A percentile compares a stretch with the other conserved stretches of the same genome.
Evolutionary conservation across 148 eudicot genomes (phyloP).

Genomic region (Diospyros lotus): DNA sequence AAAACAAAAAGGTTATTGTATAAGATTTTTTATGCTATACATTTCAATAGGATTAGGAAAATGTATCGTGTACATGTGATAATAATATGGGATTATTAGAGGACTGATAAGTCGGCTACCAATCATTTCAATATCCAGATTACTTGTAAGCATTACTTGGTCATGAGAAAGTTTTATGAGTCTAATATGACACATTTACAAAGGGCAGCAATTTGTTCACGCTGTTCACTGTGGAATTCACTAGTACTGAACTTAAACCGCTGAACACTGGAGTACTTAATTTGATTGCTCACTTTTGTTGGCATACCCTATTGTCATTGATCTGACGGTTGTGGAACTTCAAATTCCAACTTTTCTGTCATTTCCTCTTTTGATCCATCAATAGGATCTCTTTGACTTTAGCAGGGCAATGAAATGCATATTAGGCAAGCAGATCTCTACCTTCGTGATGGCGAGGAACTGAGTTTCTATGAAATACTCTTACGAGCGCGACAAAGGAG

Average conservation of each 20-base stretch:
- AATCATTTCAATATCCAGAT: too few relatives aligned
- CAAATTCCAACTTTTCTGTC: not conserved
- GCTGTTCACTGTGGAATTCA: not conserved
- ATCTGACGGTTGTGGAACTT: not conserved
- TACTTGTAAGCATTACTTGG: too few relatives aligned
- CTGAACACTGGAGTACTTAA: not conserved
- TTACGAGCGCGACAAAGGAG: slow-evolving; percentile 53
- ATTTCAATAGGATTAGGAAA: too few relatives aligned
- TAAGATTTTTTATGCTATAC: too few relatives aligned
- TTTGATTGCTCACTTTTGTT: not conserved
- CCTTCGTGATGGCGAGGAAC: slow-evolving; percentile 40
- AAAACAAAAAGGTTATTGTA: too few relatives aligned
- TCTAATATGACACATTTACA: not conserved
- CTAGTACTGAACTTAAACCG: not conserved
- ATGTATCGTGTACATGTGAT: too few relatives aligned
- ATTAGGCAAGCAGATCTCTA: slow-evolving; percentile 52
- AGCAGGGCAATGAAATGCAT: slow-evolving; percentile 55
- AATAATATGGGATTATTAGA: too few relatives aligned
- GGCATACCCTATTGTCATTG: not conserved
- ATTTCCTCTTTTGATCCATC: not conserved
- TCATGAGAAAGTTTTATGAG: not conserved
- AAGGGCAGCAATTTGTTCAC: not conserved
- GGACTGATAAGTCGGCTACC: too few relatives aligned
- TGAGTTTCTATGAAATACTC: slow-evolving; percentile 51
- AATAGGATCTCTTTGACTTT: slow-evolving; percentile 1